phyloP scores from a whole-genome alignment of 148 eudicot genomes.

The Fagopyrum esculentum region DNA sequence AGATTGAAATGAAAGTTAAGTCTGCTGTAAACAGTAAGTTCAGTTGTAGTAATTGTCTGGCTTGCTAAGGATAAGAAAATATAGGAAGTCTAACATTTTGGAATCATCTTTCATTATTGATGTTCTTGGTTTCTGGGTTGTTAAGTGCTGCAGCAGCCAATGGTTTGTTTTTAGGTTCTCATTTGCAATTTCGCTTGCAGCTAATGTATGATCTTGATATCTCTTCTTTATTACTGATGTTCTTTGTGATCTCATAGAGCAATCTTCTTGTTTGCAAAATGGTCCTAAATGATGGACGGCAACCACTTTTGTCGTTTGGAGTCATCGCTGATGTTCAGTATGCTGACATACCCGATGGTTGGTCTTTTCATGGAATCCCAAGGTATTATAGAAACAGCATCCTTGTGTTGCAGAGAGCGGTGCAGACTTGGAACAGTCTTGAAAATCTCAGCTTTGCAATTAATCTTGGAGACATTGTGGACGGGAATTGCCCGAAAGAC shows the following conservation, averaged over 20 bases:
- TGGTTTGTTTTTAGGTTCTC: not conserved
- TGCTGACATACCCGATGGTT: slow-evolving; percentile 92
- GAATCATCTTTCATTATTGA: not conserved
- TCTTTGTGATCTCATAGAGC: not conserved
- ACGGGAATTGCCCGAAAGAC: slow-evolving; percentile 88
- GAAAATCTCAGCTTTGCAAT: slow-evolving; percentile 50
- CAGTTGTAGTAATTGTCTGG: too few relatives aligned
- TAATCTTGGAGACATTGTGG: slow-evolving; percentile 89
- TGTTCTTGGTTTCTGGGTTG: not conserved
- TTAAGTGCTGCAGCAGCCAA: not conserved
- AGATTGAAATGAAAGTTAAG: too few relatives aligned
- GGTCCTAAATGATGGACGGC: slow-evolving; percentile 41
- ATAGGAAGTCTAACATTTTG: not conserved
- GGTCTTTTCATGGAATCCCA: slow-evolving; percentile 76
- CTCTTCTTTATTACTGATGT: not conserved
- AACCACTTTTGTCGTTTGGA: slow-evolving; percentile 89
- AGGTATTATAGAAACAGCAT: slow-evolving; percentile 87
- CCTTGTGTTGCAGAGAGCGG: slow-evolving; percentile 72
- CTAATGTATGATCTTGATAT: not conserved
- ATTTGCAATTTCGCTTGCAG: not conserved
- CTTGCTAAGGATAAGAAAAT: not conserved
- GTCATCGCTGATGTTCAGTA: slow-evolving; percentile 97
- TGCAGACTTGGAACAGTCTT: slow-evolving; percentile 58
- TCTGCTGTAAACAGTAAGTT: too few relatives aligned
- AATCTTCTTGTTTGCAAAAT: slow-evolving; percentile 17